Evolutionary conservation across 2,329 filamentous ascomycete genomes (phyloP).

Genomic region (Fusarium verrucosum): DNA sequence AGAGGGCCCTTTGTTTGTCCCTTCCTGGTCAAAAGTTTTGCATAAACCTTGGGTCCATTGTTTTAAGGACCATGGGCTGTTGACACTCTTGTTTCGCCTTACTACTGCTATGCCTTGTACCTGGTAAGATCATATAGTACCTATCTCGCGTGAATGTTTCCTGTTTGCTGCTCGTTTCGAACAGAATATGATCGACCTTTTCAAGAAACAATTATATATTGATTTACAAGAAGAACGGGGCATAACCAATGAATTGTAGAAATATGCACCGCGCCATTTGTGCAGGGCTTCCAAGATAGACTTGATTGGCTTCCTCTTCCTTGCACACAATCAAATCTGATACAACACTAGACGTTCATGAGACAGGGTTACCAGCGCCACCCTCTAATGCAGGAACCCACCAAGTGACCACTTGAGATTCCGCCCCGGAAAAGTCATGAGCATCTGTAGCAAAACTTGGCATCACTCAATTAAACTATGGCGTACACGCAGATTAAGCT

Average conservation of each 20-base stretch:
- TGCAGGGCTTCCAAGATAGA: slow-evolving; percentile 1
- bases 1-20: not conserved
- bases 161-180: not conserved
- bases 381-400: slow-evolving; percentile 45
- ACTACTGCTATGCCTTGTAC: too few relatives aligned
- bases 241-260: slow-evolving; percentile 16
- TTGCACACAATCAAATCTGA: slow-evolving; percentile 37
- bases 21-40: not conserved
- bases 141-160: too few relatives aligned
- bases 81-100: slow-evolving; percentile 32
- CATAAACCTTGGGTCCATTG: slow-evolving; percentile 4
- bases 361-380: slow-evolving; percentile 12
- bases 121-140: too few relatives aligned
- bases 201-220: not conserved
- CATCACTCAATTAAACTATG: slow-evolving; percentile 22
- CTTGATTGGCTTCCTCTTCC: slow-evolving; percentile 23
- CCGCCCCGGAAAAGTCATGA: slow-evolving; percentile 12
- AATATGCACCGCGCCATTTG: slow-evolving; percentile 3
- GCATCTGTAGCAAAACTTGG: slow-evolving; percentile 28
- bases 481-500: not conserved
- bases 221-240: not conserved
- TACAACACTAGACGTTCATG: slow-evolving; percentile 20
- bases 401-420: not conserved
- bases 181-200: not conserved
- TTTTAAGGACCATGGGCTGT: not conserved